phyloP scores from a whole-genome alignment of 1,284 basidiomycete species.

The Vanrija sp. region DNA sequence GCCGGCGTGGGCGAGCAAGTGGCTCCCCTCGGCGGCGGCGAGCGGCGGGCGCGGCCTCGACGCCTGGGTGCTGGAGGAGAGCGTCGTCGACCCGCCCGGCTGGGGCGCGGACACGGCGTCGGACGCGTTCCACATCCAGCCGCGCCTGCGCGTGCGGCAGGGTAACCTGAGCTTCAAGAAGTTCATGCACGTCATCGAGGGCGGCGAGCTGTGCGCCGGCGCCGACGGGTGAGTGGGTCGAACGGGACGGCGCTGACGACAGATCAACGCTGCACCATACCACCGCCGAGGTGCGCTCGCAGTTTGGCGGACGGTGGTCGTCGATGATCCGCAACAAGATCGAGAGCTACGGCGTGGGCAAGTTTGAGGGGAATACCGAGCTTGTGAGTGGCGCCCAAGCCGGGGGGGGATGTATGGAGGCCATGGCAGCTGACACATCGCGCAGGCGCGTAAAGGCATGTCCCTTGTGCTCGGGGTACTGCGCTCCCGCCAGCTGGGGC shows the following conservation, averaged over 20 bases:
- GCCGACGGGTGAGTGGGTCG: conserved; percentile 34
- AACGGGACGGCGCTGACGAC: background rate
- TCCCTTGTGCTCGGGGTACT: conserved; percentile 42
- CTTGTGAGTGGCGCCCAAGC: conserved; percentile 26
- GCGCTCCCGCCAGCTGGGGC: conserved; percentile 25
- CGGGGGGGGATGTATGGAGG: background rate
- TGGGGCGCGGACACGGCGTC: conserved; percentile 18
- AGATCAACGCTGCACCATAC: conserved; percentile 44
- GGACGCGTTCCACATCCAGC: conserved; percentile 22
- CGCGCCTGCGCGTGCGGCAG: conserved; percentile 36
- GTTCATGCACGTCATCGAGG: conserved; percentile 49
- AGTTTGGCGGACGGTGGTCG: conserved; percentile 45
- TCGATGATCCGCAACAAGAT: conserved; percentile 42
- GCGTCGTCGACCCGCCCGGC: conserved; percentile 59
- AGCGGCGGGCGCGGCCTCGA: conserved; percentile 55
- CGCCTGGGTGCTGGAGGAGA: conserved; percentile 83
- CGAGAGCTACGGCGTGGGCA: conserved; percentile 45
- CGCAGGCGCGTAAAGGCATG: conserved; percentile 47
- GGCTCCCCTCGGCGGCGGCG: conserved; percentile 65
- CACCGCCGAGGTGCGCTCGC: conserved; percentile 44
- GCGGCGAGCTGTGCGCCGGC: conserved; percentile 40
- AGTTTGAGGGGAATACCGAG: conserved; percentile 47
- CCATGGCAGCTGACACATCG: background rate
- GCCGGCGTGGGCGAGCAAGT: conserved; percentile 75
- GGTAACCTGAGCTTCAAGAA: conserved; percentile 48